Conservation (phyloP, 2,329 filamentous ascomycete genomes). For the Coniochaeta prunicola region DNA sequence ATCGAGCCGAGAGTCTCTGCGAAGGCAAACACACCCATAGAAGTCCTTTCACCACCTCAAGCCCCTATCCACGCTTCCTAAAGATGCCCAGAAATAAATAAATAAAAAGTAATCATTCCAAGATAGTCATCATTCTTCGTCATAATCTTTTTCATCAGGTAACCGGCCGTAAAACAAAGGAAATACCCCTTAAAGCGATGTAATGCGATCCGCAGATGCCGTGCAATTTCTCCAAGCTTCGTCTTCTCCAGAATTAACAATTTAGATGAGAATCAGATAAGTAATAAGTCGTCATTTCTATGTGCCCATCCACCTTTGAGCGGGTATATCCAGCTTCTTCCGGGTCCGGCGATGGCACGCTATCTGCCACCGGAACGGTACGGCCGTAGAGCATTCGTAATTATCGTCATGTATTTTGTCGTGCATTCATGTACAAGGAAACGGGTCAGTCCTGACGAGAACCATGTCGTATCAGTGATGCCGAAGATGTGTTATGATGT, state of each 20-base stretch:
- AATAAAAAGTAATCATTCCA: not conserved
- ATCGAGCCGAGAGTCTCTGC: no score
- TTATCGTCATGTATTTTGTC: slow-evolving; percentile 7
- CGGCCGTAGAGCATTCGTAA: not conserved
- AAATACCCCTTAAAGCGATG: not conserved
- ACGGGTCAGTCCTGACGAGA: slow-evolving; percentile 2
- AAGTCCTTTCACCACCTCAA: not conserved
- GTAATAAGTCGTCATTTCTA: slow-evolving; percentile 8
- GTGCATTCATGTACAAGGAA: slow-evolving; percentile 13
- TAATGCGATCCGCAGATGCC: not conserved
- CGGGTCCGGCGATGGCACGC: not conserved
- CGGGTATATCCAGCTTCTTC: slow-evolving; percentile 15
- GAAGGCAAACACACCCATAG: no score
- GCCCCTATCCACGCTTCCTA: not conserved
- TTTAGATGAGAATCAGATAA: slow-evolving; percentile 12
- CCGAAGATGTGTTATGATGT: slow-evolving; percentile 10
- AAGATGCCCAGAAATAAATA: not conserved
- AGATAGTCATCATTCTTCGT: slow-evolving; percentile 2
- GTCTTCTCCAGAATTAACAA: slow-evolving; percentile 7
- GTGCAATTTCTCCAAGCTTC: not conserved
- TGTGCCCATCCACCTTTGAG: slow-evolving; percentile 12
- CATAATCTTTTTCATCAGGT: slow-evolving; percentile 1
- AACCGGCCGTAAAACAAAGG: slow-evolving; percentile 1
- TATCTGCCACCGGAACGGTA: not conserved
- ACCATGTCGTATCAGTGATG: slow-evolving; percentile 1